A percentile compares a stretch with the other conserved stretches of the same genome.
Evolutionary conservation across 345 rosid species (phyloP).

Genomic region (Zanthoxylum bungeanum): DNA sequence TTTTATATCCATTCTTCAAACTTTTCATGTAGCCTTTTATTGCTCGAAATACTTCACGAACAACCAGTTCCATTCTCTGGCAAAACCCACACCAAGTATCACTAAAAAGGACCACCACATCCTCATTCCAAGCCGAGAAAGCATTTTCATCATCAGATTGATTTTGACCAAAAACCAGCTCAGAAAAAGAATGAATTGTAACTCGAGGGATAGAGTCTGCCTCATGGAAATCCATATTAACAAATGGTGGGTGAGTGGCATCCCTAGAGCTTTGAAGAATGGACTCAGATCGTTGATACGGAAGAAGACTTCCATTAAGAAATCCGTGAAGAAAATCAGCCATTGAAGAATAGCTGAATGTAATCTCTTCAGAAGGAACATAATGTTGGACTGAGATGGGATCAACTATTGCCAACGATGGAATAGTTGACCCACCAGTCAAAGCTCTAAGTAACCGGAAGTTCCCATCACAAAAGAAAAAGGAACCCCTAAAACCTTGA

Average conservation of each 20-base stretch:
- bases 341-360: conserved; percentile 44
- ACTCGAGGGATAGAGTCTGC: conserved; percentile 68
- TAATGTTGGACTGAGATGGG: conserved; percentile 68
- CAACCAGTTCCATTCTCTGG: conserved; percentile 87
- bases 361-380: conserved; percentile 37
- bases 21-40: conserved; percentile 45
- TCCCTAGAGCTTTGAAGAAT: conserved; percentile 38
- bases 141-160: conserved; percentile 38
- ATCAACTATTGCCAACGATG: conserved; percentile 71
- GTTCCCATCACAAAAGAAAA: conserved; percentile 80
- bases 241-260: conserved; percentile 67
- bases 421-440: conserved; percentile 70
- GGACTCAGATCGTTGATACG: conserved; percentile 58
- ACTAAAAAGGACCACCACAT: conserved; percentile 87
- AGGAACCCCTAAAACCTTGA: conserved; percentile 54
- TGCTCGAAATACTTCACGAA: conserved; percentile 76
- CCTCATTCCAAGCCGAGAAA: conserved; percentile 47
- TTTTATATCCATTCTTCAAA: conserved; percentile 36
- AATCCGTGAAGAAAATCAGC: conserved; percentile 52
- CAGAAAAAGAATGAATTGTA: conserved; percentile 49
- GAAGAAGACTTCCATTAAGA: conserved; percentile 60
- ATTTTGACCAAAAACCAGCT: conserved; percentile 56
- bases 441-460: conserved; percentile 50
- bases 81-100: conserved; percentile 92
- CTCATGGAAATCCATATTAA: conserved; percentile 80